A percentile compares a stretch with the other conserved stretches of the same genome.
phyloP scores from a whole-genome alignment of 768 basidiomycete genomes.

The Rubroboletus satanas region DNA sequence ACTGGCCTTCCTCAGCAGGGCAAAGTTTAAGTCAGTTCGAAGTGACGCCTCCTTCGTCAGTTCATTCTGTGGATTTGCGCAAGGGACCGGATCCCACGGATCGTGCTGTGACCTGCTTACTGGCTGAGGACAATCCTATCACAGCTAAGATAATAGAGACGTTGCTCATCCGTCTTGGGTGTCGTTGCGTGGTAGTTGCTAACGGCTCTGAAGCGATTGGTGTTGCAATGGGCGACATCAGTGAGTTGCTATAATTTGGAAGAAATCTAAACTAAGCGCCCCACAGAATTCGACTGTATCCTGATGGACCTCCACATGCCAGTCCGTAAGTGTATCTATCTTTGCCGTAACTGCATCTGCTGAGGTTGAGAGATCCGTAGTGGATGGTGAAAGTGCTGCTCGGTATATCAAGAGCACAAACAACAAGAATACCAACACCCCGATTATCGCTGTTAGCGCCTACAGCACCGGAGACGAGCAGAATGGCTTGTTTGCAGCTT shows the following conservation, averaged over 20 bases:
- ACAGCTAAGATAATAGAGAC: conserved; percentile 98
- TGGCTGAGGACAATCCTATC: conserved; percentile 98
- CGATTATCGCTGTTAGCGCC: conserved; percentile 89
- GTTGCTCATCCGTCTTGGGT: conserved; percentile 87
- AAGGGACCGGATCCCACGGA: conserved; percentile 76
- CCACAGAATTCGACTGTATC: conserved; percentile 88
- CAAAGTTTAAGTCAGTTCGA: conserved; percentile 53
- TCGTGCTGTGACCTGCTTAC: conserved; percentile 85
- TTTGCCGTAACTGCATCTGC: not conserved
- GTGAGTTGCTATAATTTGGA: conserved; percentile 45
- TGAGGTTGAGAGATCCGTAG: conserved; percentile 34
- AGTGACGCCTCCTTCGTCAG: conserved; percentile 73
- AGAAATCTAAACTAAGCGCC: conserved; percentile 4
- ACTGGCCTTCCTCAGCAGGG: conserved; percentile 58
- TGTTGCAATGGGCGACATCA: conserved; percentile 96
- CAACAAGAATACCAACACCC: conserved; percentile 90
- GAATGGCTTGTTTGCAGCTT: conserved; percentile 72
- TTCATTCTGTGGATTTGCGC: conserved; percentile 78
- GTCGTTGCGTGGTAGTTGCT: conserved; percentile 91
- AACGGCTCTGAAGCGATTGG: conserved; percentile 97
- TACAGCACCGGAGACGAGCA: conserved; percentile 73
- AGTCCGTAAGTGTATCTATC: conserved; percentile 55
- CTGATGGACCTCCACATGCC: conserved; percentile 97
- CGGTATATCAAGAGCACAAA: conserved; percentile 96
- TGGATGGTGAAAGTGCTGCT: conserved; percentile 95